Evolutionary conservation across 164 flowering plant genomes (phyloP).

Genomic region (Nelumbo lutea): DNA sequence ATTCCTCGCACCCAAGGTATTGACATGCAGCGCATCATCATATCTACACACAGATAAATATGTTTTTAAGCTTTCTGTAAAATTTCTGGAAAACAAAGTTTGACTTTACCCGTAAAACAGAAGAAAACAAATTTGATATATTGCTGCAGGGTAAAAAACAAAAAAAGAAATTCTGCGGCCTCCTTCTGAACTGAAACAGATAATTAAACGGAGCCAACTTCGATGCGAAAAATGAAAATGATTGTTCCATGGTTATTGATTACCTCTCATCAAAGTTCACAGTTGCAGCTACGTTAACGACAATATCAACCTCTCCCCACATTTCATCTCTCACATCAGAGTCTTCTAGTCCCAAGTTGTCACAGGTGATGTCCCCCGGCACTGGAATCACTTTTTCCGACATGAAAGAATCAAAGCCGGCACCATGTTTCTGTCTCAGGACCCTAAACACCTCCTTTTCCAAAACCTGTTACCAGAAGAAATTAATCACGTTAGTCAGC

Average conservation of each 20-base stretch:
- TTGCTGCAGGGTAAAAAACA: too few species aligned
- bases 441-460: constrained; percentile 56
- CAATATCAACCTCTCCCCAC: constrained; percentile 34
- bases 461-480: constrained; percentile 30
- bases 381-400: constrained; percentile 36
- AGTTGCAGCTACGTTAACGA: constrained; percentile 64
- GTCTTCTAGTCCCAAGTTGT: constrained; percentile 42
- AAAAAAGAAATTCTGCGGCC: too few species aligned
- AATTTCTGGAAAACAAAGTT: too few species aligned
- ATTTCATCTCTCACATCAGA: constrained; percentile 34
- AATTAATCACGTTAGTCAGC: too few species aligned
- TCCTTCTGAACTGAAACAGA: too few species aligned
- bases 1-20: constrained; percentile 47
- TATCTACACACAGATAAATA: constrained; percentile 27
- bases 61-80: too few species aligned
- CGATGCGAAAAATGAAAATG: too few species aligned
- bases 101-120: too few species aligned
- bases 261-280: constrained; percentile 58
- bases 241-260: too few species aligned
- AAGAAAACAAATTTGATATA: too few species aligned
- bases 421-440: constrained; percentile 39
- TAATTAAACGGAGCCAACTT: too few species aligned
- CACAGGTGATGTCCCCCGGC: constrained; percentile 43
- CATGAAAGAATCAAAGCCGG: constrained; percentile 29
- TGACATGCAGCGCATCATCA: constrained; percentile 52